Evolutionary conservation across 2,329 filamentous ascomycete species (phyloP), one percentile per base, ranked within the genome.

Genomic region (Rasamsonia emersonii): DNA sequence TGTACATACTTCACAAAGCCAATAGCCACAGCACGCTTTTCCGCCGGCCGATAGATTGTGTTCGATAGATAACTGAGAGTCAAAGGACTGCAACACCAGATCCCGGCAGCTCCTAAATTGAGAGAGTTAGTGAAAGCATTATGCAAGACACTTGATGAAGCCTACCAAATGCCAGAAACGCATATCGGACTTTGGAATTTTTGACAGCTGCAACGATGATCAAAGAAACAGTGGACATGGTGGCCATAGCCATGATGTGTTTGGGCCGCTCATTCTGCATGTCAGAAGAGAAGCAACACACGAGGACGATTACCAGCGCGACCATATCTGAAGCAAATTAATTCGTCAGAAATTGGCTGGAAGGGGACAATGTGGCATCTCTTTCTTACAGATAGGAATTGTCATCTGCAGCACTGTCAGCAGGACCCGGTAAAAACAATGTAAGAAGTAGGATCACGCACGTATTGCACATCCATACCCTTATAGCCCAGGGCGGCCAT

Each of bases 1-100:
- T 10, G 25, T 20, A 46, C 35, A n/a, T 44, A 44, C 38, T 56
- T 58, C 29, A 56, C 47, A 30, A 54, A 46, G 8, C 52, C 54
- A 7, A 58, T 42, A n/a, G 42, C 47, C 4, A 56, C 47, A 5
- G 52, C 51, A 11, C 53, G 42, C 37, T 57, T 57, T 37, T 56
- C 52, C 7, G 47, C 49, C 5, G 54, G 54, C 5, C 52, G 42
- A 8, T 45, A 40, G 17, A 57, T 44, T 16, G 43, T 47, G 26
- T 51, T 47, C 21, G 43, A 48, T 2, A 43, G 41, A 47, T 51
- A 58, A 8, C 46, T 50, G 1, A 57, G 33, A 19, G 32, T 35
- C 27, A 31, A 55, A 46, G 19, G 58, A 44, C 6, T 55, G 52
- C 3, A 57, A 38, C 1, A 54, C 48, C 54, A 61, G 29, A 59